Evolutionary conservation across 2,329 filamentous ascomycete species (phyloP), one percentile per base, ranked within the genome.

Genomic region (Ascochyta fabae): DNA sequence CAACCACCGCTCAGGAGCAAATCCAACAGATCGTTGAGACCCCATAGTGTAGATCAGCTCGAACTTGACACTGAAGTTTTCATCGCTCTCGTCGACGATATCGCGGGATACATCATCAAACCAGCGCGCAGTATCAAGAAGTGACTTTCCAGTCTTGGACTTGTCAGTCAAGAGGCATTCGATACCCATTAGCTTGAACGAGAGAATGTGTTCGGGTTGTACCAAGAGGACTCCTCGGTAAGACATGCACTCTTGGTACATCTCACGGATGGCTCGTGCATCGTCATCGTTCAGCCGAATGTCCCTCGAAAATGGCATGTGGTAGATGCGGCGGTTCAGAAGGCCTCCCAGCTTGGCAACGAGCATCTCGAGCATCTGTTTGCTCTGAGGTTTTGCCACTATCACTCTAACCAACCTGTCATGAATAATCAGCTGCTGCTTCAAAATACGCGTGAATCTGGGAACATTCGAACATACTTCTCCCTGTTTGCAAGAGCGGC

Each of bases 1-100:
- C 0, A 64, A 60, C 88, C 87, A 90, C 4, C 88, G 75, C 2
- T 82, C 69, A 0, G 83, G 83, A 41, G 79, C 79, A 10, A 81
- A 74, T 5, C 88, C 83, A 0, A 87, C 75, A 0, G 80, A 60
- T 1, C 68, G 64, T 53, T 86, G 83, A 0, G 67, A 56, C 0
- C 86, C 87, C 61, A 88, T 81, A 0, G 86, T 87, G 53, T 89
- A 89, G 1, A 89, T 77, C 0, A 89, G 69, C 62, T 89, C 85
- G 35, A 86, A 87, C 42, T 82, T 84, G 4, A 81, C 78, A 39
- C 79, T 84, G 39, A 88, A 83, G 49, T 84, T 85, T 53, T 88
- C 85, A 43, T 90, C 87, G 35, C 83, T 86, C 68, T 90, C 86
- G 53, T 89, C 86, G 0, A 89, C 76, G 2, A 90, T 78, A 56